These are phyloP conservation scores for Marasmius sp. DNA, from an alignment of 1,284 basidiomycete species.

Conservation along the genomic window DNA sequence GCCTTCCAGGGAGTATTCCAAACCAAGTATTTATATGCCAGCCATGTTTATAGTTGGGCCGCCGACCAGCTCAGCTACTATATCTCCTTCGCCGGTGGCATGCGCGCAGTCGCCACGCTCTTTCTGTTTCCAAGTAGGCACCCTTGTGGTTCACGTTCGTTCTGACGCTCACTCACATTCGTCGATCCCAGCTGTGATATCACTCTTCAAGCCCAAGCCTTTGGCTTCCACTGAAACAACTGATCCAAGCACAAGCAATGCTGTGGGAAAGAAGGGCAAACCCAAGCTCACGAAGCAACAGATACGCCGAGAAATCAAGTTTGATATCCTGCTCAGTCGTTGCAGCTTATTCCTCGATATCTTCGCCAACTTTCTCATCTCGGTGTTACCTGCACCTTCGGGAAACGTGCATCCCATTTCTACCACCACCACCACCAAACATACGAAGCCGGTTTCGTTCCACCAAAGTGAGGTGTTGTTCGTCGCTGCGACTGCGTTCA, in stretches of 20 bases:
- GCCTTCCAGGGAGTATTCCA: slow-evolving; percentile 44
- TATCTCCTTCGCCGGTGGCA: slow-evolving; percentile 49
- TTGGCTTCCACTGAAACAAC: slow-evolving; percentile 12
- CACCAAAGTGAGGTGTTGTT: slow-evolving; percentile 50
- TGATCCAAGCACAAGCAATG: background rate
- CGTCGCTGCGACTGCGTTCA: slow-evolving; percentile 54
- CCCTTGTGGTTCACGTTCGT: background rate
- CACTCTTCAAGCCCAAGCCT: slow-evolving; percentile 42
- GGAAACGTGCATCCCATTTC: slow-evolving; percentile 22
- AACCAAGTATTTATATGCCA: slow-evolving; percentile 52
- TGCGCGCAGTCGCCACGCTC: slow-evolving; percentile 46
- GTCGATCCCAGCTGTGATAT: slow-evolving; percentile 35
- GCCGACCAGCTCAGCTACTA: slow-evolving; percentile 46
- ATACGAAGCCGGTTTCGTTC: slow-evolving; percentile 1
- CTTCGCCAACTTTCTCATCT: slow-evolving; percentile 58
- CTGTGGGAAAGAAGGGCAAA: slow-evolving; percentile 31
- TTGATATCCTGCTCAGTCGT: slow-evolving; percentile 63
- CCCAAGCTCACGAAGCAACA: slow-evolving; percentile 48
- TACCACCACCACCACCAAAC: background rate
- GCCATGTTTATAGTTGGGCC: slow-evolving; percentile 52
- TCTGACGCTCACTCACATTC: background rate
- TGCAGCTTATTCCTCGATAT: slow-evolving; percentile 66
- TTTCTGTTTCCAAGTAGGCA: slow-evolving; percentile 47
- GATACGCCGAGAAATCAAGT: slow-evolving; percentile 62
- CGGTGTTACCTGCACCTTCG: slow-evolving; percentile 47